A percentile compares a stretch with the other conserved stretches of the same genome.
These are phyloP conservation scores for Alternaria sp. DNA, from an alignment of 2,329 filamentous ascomycete genomes.

Conservation along the genomic window DNA sequence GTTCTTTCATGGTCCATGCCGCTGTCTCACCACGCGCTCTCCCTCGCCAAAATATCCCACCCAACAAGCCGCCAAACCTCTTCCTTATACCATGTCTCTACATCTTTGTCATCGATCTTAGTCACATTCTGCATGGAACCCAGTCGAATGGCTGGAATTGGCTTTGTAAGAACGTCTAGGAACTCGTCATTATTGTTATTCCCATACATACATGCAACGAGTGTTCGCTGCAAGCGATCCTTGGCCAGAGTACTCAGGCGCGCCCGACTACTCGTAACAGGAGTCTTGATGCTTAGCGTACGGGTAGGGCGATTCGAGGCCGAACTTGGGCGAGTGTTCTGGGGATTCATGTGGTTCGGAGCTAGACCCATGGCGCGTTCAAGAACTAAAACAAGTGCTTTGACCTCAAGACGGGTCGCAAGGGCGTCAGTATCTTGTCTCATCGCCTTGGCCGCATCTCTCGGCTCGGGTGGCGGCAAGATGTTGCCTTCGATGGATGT, in stretches of 20 bases:
- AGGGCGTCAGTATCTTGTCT: slow-evolving; percentile 35
- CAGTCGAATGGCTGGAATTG: slow-evolving; percentile 33
- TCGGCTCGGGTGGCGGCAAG: slow-evolving; percentile 17
- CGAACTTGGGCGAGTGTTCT: slow-evolving; percentile 22
- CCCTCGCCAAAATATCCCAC: slow-evolving; percentile 60
- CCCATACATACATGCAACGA: slow-evolving; percentile 57
- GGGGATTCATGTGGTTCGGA: slow-evolving; percentile 48
- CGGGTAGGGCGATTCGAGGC: slow-evolving; percentile 25
- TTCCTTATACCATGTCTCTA: slow-evolving; percentile 63
- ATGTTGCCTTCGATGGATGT: slow-evolving; percentile 43
- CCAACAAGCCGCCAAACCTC: slow-evolving; percentile 67
- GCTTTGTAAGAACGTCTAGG: slow-evolving; percentile 54
- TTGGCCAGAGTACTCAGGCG: slow-evolving; percentile 51
- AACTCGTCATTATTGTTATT: slow-evolving; percentile 51
- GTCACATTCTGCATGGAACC: slow-evolving; percentile 42
- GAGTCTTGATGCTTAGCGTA: slow-evolving; percentile 36
- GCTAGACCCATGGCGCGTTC: slow-evolving; percentile 53
- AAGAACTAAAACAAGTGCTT: slow-evolving; percentile 54
- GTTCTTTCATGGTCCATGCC: not conserved
- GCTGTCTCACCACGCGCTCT: slow-evolving; percentile 27
- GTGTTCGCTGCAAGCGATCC: slow-evolving; percentile 56
- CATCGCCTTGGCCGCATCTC: slow-evolving; percentile 11
- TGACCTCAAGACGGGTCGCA: slow-evolving; percentile 49
- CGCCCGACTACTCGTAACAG: slow-evolving; percentile 39
- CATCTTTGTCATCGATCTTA: slow-evolving; percentile 52